Conservation (phyloP, 139 green algal species). For the Tetratostichococcus sp. region DNA sequence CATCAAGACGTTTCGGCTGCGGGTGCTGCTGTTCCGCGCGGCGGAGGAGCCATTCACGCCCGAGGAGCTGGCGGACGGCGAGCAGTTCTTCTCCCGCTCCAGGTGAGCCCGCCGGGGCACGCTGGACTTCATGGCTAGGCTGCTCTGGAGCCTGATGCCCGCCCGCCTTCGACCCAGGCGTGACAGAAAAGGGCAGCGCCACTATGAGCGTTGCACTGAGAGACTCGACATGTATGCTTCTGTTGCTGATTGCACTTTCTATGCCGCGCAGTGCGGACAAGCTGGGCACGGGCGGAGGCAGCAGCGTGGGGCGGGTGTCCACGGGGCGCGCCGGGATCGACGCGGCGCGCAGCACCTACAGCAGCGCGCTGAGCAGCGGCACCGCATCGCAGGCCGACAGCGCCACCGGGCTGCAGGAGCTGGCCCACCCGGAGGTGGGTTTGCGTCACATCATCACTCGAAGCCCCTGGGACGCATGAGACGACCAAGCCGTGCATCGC, state of each 20-base stretch:
- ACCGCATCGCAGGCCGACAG: background rate
- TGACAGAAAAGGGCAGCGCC: no score
- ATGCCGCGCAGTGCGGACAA: background rate
- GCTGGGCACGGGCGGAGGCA: no score
- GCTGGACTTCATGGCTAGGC: no score
- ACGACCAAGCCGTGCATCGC: no score
- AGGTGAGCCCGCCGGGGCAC: background rate
- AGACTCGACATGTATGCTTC: no score
- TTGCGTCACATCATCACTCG: no score
- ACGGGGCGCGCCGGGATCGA: background rate
- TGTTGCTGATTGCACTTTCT: background rate
- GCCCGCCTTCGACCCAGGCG: no score
- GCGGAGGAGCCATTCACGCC: slow-evolving; percentile 35
- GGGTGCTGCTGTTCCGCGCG: slow-evolving; percentile 28
- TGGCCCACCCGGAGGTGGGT: no score
- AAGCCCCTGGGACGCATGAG: no score
- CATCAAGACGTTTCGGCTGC: slow-evolving; percentile 8
- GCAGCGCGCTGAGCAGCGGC: background rate
- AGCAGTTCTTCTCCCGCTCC: background rate
- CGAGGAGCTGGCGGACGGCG: slow-evolving; percentile 14
- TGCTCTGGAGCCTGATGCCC: no score
- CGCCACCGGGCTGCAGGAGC: background rate
- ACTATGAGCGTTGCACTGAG: no score
- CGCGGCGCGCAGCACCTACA: background rate
- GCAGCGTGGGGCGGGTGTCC: background rate